Evolutionary conservation across 1,284 basidiomycete genomes (phyloP).

Genomic region (Ustilago sp.): DNA sequence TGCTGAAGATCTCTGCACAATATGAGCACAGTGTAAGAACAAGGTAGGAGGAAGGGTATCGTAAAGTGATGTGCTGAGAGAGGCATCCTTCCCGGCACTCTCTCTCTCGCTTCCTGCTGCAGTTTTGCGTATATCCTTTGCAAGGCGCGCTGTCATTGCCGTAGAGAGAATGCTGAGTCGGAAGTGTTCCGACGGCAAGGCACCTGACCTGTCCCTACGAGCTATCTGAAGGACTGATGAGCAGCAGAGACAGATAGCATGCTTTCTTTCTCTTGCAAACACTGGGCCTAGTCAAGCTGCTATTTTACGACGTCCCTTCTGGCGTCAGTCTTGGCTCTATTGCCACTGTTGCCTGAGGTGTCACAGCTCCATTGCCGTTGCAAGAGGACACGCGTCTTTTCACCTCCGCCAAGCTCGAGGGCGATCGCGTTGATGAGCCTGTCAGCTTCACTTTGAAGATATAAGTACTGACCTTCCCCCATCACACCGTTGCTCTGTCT

Average conservation of each 20-base stretch:
- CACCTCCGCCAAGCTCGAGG: not conserved
- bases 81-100: conserved; percentile 6
- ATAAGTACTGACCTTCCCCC: not conserved
- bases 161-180: not conserved
- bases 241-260: not conserved
- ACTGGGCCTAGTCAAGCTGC: not conserved
- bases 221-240: not conserved
- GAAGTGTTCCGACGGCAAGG: conserved; percentile 4
- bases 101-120: not conserved
- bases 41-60: not conserved
- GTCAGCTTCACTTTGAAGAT: not conserved
- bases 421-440: not conserved
- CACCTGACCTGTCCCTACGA: not conserved
- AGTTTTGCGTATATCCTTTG: not conserved
- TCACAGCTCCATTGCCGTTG: not conserved
- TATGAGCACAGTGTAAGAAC: not conserved
- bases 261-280: not conserved
- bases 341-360: not conserved
- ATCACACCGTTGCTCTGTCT: not conserved
- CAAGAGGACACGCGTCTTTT: not conserved
- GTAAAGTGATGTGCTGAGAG: not conserved
- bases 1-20: not conserved
- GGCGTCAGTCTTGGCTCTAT: not conserved
- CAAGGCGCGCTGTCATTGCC: not conserved
- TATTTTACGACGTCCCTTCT: not conserved